These are phyloP conservation scores for Diplogelasinospora grovesii DNA, from an alignment of 495 filamentous ascomycete species.

Conservation along the genomic window DNA sequence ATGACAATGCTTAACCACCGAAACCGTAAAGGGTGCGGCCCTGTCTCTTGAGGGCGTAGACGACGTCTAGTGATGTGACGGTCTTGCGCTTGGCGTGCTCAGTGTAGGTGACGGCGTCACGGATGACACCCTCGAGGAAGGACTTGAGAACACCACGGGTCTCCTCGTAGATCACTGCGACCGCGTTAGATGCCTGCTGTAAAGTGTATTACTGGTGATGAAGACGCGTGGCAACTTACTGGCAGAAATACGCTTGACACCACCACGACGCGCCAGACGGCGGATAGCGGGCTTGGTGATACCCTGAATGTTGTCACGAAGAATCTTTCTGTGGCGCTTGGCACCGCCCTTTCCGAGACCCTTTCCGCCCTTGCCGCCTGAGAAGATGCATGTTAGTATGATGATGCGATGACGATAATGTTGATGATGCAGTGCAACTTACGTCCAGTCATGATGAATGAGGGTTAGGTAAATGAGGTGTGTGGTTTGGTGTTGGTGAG, in stretches of 20 bases:
- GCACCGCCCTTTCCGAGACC: conserved; percentile 78
- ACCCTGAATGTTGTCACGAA: conserved; percentile 99
- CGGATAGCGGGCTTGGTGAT: conserved; percentile 99
- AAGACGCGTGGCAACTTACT: conserved; percentile 46
- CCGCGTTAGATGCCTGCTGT: conserved; percentile 26
- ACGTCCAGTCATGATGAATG: conserved; percentile 85
- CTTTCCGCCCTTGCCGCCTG: conserved; percentile 92
- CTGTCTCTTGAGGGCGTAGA: conserved; percentile 90
- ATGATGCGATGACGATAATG: conserved; percentile 13
- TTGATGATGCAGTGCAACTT: conserved; percentile 43
- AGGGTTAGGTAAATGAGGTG: conserved; percentile 8
- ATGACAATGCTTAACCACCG: conserved; percentile 67
- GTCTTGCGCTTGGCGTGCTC: conserved; percentile 98
- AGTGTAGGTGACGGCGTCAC: conserved; percentile 96
- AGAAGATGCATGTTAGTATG: conserved; percentile 20
- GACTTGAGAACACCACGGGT: conserved; percentile 99
- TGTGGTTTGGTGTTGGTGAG: conserved; percentile 18
- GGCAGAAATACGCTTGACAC: conserved; percentile 99
- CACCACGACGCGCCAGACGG: conserved; percentile 98
- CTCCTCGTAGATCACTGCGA: conserved; percentile 93
- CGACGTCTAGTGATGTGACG: conserved; percentile 88
- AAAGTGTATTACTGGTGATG: background rate
- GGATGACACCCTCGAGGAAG: conserved; percentile 99
- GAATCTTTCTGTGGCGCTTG: conserved; percentile 99
- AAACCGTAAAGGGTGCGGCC: conserved; percentile 95